Evolutionary conservation across 345 rosid species (phyloP).

Genomic region (Anacardium occidentale): DNA sequence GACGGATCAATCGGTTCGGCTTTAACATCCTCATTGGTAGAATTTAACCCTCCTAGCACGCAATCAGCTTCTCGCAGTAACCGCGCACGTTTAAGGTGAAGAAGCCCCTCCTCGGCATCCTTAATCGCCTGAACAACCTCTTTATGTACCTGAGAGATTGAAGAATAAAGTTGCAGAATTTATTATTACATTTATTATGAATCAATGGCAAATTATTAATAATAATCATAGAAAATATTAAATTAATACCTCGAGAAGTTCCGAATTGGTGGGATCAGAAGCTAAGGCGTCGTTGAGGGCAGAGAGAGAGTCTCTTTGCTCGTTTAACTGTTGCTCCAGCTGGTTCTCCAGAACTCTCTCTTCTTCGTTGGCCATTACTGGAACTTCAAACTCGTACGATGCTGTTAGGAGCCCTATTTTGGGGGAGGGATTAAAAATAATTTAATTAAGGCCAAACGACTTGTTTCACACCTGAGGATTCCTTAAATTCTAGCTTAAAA

Average conservation of each 20-base stretch:
- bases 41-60: constrained; percentile 29
- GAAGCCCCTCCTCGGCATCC: constrained; percentile 78
- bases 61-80: constrained; percentile 67
- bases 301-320: constrained; percentile 72
- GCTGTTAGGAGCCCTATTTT: neutral
- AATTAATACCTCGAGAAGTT: constrained; percentile 60
- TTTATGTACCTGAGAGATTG: too few species aligned
- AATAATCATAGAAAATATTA: neutral
- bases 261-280: constrained; percentile 63
- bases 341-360: constrained; percentile 72
- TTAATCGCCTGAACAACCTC: constrained; percentile 38
- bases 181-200: too few species aligned
- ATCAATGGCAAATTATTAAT: neutral
- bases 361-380: constrained; percentile 61
- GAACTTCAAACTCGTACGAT: neutral
- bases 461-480: too few species aligned
- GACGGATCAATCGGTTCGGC: constrained; percentile 46
- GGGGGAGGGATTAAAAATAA: neutral
- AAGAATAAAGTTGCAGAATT: constrained; percentile 5
- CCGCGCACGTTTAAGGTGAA: constrained; percentile 69
- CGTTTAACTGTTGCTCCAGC: constrained; percentile 65
- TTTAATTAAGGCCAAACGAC: too few species aligned
- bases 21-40: constrained; percentile 41
- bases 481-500: too few species aligned
- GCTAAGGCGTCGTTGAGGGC: constrained; percentile 65